Percentiles rank a stretch among this genome's conserved stretches.
Evolutionary conservation across 1,139 yeast genomes (phyloP).

Genomic region (Petasospora fabianii): DNA sequence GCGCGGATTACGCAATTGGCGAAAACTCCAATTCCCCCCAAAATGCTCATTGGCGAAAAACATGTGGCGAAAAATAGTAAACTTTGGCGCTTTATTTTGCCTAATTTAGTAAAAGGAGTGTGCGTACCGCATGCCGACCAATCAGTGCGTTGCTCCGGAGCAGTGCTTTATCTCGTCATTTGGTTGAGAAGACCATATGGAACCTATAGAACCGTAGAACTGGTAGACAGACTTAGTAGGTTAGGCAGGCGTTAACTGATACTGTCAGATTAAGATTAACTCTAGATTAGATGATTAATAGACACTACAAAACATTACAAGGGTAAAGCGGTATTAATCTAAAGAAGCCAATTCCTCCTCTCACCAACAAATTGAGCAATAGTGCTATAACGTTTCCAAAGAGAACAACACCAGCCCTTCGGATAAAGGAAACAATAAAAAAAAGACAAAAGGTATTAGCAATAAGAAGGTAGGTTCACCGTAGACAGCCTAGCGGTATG

Average conservation of each 20-base stretch:
- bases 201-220: no score
- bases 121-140: slow-evolving; percentile 1
- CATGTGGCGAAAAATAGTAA: no score
- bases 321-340: no score
- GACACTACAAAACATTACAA: no score
- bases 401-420: background rate
- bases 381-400: background rate
- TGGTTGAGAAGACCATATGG: no score
- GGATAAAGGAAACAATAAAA: background rate
- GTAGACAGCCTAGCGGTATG: no score
- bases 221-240: no score
- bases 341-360: no score
- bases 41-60: no score
- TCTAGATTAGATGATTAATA: no score
- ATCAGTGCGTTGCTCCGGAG: background rate
- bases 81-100: background rate
- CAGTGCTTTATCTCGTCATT: background rate
- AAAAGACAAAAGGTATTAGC: background rate
- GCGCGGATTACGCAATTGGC: slow-evolving; percentile 13
- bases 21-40: background rate
- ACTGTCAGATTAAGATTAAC: no score
- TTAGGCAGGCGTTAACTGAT: no score
- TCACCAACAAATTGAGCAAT: background rate
- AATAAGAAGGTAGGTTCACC: background rate
- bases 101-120: background rate